Conservation (phyloP, 768 basidiomycete genomes). For the Hygrophorus pudorinus region DNA sequence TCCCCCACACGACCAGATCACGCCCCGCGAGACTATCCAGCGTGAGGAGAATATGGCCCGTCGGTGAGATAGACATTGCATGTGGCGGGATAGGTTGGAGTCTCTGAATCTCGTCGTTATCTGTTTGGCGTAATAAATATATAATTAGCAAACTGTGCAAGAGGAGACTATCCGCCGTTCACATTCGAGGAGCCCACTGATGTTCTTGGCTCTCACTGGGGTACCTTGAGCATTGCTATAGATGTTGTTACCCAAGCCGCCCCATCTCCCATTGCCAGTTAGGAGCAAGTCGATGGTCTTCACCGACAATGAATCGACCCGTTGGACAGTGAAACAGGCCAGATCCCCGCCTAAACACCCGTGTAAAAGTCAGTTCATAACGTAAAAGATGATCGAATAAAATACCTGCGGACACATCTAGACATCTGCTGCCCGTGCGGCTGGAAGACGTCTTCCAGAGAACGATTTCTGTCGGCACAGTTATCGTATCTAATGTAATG, state of each 20-base stretch:
- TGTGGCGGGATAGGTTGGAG: conserved; percentile 57
- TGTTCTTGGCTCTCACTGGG: conserved; percentile 64
- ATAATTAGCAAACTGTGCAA: conserved; percentile 1
- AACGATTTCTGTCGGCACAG: conserved; percentile 79
- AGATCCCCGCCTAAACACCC: conserved; percentile 53
- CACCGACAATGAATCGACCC: conserved; percentile 16
- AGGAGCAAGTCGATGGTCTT: conserved; percentile 44
- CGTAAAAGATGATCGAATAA: background rate
- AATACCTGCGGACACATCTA: conserved; percentile 54
- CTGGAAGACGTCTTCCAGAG: conserved; percentile 47
- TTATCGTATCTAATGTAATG: conserved; percentile 55
- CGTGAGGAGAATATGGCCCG: conserved; percentile 67
- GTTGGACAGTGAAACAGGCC: conserved; percentile 69
- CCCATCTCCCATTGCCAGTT: conserved; percentile 79
- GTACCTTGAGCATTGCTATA: conserved; percentile 64
- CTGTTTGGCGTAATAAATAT: conserved; percentile 31
- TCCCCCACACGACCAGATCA: conserved; percentile 67
- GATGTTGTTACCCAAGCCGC: conserved; percentile 58
- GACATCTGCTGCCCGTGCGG: conserved; percentile 47
- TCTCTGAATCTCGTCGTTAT: conserved; percentile 49
- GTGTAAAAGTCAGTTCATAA: background rate
- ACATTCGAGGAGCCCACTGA: conserved; percentile 87
- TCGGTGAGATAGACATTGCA: conserved; percentile 57
- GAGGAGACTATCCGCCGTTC: conserved; percentile 21
- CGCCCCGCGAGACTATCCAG: conserved; percentile 53